Evolutionary conservation across 805 yeast species (phyloP).

Genomic region (Yarrowia yakushimensis): DNA sequence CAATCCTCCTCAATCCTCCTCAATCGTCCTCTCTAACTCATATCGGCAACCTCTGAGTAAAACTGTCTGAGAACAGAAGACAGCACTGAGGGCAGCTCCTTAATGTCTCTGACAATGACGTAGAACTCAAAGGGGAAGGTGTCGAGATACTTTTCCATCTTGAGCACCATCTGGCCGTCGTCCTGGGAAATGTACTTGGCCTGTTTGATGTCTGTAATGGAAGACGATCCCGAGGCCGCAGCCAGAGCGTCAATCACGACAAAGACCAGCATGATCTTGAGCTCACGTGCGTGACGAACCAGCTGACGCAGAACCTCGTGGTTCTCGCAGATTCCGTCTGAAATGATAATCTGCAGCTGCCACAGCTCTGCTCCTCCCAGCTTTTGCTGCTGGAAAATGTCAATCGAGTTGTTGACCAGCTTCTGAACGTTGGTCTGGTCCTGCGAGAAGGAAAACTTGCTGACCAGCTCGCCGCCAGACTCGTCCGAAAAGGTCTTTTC

Average conservation of each 20-base stretch:
- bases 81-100: constrained; percentile 87
- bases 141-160: constrained; percentile 82
- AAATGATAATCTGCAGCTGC: constrained; percentile 88
- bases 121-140: constrained; percentile 96
- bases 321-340: constrained; percentile 97
- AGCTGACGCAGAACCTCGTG: constrained; percentile 77
- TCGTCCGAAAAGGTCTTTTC: constrained; percentile 79
- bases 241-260: constrained; percentile 84
- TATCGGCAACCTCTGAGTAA: constrained; percentile 64
- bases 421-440: constrained; percentile 77
- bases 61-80: constrained; percentile 87
- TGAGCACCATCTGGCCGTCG: constrained; percentile 68
- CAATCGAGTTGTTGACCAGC: constrained; percentile 67
- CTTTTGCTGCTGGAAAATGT: constrained; percentile 62
- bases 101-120: constrained; percentile 85
- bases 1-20: background rate
- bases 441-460: constrained; percentile 87
- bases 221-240: constrained; percentile 46
- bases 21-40: background rate
- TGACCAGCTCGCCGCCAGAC: constrained; percentile 79
- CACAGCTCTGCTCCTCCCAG: constrained; percentile 56
- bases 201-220: constrained; percentile 92
- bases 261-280: constrained; percentile 89
- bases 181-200: constrained; percentile 63
- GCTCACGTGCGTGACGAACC: constrained; percentile 89